These are phyloP conservation scores for Pseudocercospora vitis DNA, from an alignment of 2,329 filamentous ascomycete genomes.

Conservation along the genomic window DNA sequence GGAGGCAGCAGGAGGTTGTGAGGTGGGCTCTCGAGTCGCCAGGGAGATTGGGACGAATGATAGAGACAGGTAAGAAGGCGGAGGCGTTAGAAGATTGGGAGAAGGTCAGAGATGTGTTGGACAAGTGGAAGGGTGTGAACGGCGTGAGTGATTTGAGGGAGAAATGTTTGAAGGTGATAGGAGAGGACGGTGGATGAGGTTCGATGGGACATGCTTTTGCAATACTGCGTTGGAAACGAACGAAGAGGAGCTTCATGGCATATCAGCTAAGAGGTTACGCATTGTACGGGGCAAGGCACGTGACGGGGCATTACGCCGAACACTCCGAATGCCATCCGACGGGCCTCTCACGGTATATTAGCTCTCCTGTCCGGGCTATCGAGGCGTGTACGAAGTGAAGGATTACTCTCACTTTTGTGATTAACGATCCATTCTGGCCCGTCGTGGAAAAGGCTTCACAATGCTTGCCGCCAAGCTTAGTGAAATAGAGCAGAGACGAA, in stretches of 20 bases:
- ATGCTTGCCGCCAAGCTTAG: constrained; percentile 15
- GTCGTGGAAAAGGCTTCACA: too few relatives aligned
- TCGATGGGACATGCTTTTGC: too few relatives aligned
- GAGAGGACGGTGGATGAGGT: neutral
- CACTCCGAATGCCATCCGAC: neutral
- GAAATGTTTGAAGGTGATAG: constrained; percentile 38
- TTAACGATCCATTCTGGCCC: too few relatives aligned
- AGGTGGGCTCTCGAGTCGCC: constrained; percentile 63
- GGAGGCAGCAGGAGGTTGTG: constrained; percentile 57
- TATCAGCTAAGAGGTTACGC: too few relatives aligned
- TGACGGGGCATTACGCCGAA: neutral
- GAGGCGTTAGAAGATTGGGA: constrained; percentile 59
- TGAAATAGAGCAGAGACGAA: constrained; percentile 16
- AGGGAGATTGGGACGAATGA: constrained; percentile 57
- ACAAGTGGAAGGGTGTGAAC: constrained; percentile 46
- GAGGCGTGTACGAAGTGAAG: too few relatives aligned
- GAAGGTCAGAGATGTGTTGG: constrained; percentile 41
- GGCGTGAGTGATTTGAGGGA: constrained; percentile 45
- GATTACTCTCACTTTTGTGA: too few relatives aligned
- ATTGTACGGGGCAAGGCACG: too few relatives aligned
- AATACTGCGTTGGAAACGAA: too few relatives aligned
- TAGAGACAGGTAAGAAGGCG: constrained; percentile 59
- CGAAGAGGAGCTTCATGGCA: too few relatives aligned
- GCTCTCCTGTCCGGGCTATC: too few relatives aligned
- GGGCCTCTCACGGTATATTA: neutral